These are phyloP conservation scores for Rhizomucor pusillus DNA, from an alignment of 371 early-diverging fungal genomes.

Conservation along the genomic window DNA sequence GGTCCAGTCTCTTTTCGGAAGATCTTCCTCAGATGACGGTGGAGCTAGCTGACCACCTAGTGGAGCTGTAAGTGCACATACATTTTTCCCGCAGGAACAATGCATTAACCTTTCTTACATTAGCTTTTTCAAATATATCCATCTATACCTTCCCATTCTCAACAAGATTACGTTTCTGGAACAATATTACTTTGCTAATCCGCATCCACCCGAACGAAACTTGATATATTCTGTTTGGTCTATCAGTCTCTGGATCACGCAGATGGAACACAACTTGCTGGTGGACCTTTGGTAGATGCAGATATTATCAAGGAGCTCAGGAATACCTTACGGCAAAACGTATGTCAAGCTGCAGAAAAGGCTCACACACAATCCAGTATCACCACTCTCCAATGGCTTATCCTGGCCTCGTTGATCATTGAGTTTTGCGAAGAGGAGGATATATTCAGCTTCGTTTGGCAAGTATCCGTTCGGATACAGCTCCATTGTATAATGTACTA, in stretches of 20 bases:
- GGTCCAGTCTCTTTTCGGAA: constrained; percentile 19
- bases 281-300: constrained; percentile 2
- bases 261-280: constrained; percentile 4
- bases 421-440: no score
- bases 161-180: constrained; percentile 40
- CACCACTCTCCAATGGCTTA: background rate
- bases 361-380: no score
- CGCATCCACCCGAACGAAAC: constrained; percentile 29
- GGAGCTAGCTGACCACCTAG: constrained; percentile 24
- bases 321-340: constrained; percentile 13
- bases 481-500: no score
- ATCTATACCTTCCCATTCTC: constrained; percentile 29
- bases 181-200: constrained; percentile 37
- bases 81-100: no score
- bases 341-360: no score
- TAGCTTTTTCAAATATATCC: constrained; percentile 38
- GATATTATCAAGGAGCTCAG: constrained; percentile 12
- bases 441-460: no score
- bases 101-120: background rate
- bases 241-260: constrained; percentile 15
- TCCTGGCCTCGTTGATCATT: no score
- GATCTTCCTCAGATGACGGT: constrained; percentile 26
- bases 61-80: constrained; percentile 22
- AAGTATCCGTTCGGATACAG: no score
- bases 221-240: constrained; percentile 28